phyloP scores from a whole-genome alignment of 2,329 filamentous ascomycete species.

The Xylariales sp. region DNA sequence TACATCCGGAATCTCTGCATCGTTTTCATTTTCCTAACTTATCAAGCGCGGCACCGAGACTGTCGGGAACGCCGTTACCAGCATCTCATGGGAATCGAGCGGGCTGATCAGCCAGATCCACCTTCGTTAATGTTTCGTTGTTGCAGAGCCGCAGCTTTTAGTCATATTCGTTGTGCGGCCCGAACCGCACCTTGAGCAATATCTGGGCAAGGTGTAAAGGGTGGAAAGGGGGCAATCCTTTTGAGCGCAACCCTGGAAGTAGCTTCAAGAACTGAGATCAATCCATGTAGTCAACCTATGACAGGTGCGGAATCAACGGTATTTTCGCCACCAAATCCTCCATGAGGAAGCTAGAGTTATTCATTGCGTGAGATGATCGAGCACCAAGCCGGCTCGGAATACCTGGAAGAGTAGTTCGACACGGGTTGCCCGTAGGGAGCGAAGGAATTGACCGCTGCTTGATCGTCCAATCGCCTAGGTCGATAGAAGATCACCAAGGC shows the following conservation, averaged over 20 bases:
- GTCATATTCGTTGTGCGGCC: background rate
- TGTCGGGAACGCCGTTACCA: conserved; percentile 20
- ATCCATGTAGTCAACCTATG: conserved; percentile 2
- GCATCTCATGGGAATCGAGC: conserved; percentile 5
- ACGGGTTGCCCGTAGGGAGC: conserved; percentile 9
- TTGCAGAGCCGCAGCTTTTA: conserved; percentile 28
- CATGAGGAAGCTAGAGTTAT: background rate
- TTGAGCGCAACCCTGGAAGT: conserved; percentile 1
- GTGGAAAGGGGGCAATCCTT: background rate
- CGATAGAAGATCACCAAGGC: background rate
- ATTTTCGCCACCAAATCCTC: background rate
- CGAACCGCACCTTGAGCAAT: background rate
- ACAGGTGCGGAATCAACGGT: background rate
- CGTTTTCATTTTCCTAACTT: background rate
- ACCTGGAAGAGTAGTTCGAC: conserved; percentile 18
- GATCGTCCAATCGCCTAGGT: too few species aligned
- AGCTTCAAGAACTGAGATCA: background rate
- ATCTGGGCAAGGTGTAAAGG: background rate
- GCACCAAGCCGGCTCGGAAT: background rate
- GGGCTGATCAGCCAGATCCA: background rate
- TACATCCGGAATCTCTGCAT: background rate
- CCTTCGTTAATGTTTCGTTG: background rate
- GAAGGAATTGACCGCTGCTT: background rate
- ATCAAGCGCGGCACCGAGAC: background rate
- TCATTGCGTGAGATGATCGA: background rate